Evolutionary conservation across 805 yeast species (phyloP).

Genomic region (Barnettozyma botsteinii): DNA sequence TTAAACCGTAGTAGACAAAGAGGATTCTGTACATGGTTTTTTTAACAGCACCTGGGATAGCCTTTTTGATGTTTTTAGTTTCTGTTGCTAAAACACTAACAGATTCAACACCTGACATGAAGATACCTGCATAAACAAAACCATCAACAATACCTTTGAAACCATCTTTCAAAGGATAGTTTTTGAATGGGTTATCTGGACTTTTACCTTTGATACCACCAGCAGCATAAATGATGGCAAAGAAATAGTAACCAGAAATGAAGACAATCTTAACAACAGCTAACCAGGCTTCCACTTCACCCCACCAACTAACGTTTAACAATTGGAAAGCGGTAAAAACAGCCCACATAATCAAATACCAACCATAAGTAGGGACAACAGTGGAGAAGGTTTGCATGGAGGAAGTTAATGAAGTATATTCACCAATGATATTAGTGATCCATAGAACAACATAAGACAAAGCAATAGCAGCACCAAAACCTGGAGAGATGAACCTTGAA

Average conservation of each 20-base stretch:
- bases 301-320: slow-evolving; percentile 48
- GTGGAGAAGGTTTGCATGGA: slow-evolving; percentile 46
- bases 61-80: slow-evolving; percentile 58
- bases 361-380: slow-evolving; percentile 48
- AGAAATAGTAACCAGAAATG: slow-evolving; percentile 43
- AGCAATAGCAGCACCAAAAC: slow-evolving; percentile 53
- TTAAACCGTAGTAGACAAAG: slow-evolving; percentile 50
- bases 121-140: slow-evolving; percentile 64
- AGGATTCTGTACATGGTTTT: slow-evolving; percentile 61
- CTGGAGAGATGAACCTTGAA: slow-evolving; percentile 44
- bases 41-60: slow-evolving; percentile 65
- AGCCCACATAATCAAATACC: slow-evolving; percentile 47
- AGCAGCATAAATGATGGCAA: slow-evolving; percentile 40
- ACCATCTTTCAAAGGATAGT: slow-evolving; percentile 36
- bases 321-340: slow-evolving; percentile 45
- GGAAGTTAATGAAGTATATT: slow-evolving; percentile 48
- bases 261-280: slow-evolving; percentile 45
- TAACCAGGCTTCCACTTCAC: slow-evolving; percentile 50
- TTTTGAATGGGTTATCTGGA: slow-evolving; percentile 31
- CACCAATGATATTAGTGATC: slow-evolving; percentile 50
- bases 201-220: slow-evolving; percentile 35
- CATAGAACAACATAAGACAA: slow-evolving; percentile 49
- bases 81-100: slow-evolving; percentile 76
- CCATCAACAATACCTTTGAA: slow-evolving; percentile 55
- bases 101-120: slow-evolving; percentile 73